A percentile compares a stretch with the other conserved stretches of the same genome.
Conservation (phyloP, 2,329 filamentous ascomycete species). For the Xylariomycetidae sp. region DNA sequence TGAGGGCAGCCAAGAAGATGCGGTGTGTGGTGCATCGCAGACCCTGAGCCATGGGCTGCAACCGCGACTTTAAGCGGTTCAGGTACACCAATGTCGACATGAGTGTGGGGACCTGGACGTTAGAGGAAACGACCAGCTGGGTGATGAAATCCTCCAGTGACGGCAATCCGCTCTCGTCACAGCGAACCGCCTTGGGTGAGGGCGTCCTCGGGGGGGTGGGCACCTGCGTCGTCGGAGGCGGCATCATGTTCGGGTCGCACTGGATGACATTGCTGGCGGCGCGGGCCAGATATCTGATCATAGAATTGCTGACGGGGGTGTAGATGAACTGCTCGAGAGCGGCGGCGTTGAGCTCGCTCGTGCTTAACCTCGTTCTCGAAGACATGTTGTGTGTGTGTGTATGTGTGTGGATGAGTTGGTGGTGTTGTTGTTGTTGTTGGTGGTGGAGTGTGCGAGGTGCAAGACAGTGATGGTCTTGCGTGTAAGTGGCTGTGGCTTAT, state of each 20-base stretch:
- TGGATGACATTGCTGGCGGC: conserved; percentile 74
- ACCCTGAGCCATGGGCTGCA: conserved; percentile 92
- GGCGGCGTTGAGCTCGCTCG: conserved; percentile 59
- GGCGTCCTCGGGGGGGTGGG: conserved; percentile 47
- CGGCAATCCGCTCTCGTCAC: conserved; percentile 56
- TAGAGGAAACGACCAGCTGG: conserved; percentile 83
- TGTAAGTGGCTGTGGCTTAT: conserved; percentile 17
- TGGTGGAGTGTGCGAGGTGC: conserved; percentile 3
- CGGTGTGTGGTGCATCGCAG: conserved; percentile 95
- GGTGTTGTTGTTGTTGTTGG: too few species aligned
- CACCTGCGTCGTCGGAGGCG: conserved; percentile 34
- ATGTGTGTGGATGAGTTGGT: conserved; percentile 9
- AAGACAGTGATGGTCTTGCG: conserved; percentile 10
- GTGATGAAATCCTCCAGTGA: conserved; percentile 87
- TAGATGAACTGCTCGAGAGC: conserved; percentile 79
- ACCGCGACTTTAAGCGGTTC: conserved; percentile 70
- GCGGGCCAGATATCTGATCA: conserved; percentile 70
- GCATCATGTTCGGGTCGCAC: conserved; percentile 61
- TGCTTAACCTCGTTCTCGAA: conserved; percentile 39
- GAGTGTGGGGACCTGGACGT: conserved; percentile 93
- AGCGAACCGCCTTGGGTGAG: conserved; percentile 37
- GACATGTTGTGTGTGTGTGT: conserved; percentile 36
- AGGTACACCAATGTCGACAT: conserved; percentile 98
- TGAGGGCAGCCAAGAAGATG: conserved; percentile 88
- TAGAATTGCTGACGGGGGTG: conserved; percentile 65